These are phyloP conservation scores for Rhododendron henanense DNA, from an alignment of 148 eudicot species.

Conservation along the genomic window DNA sequence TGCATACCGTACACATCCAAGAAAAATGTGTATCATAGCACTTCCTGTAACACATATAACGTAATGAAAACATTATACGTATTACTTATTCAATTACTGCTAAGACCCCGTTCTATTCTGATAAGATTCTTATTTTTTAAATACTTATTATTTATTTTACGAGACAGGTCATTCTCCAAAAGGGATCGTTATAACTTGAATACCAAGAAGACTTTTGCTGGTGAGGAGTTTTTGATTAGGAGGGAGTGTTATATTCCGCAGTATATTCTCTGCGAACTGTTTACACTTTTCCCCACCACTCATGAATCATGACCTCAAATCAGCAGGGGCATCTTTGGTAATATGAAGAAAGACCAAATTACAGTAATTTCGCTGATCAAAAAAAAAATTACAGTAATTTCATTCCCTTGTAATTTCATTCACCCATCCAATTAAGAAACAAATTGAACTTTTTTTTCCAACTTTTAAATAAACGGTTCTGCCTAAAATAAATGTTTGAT, in stretches of 20 bases:
- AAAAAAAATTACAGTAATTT: background rate
- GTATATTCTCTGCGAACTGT: background rate
- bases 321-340: background rate
- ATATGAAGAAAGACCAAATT: background rate
- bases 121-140: too few species aligned
- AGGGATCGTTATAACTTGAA: background rate
- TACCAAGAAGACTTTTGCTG: background rate
- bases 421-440: background rate
- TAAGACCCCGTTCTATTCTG: background rate
- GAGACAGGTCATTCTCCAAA: background rate
- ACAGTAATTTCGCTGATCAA: background rate
- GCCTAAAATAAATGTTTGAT: background rate
- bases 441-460: background rate
- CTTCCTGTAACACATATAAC: background rate
- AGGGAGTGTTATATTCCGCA: background rate
- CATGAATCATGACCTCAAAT: background rate
- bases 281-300: background rate
- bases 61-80: background rate
- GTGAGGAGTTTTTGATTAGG: background rate
- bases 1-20: background rate
- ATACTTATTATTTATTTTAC: too few species aligned
- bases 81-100: background rate
- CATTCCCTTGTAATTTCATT: background rate
- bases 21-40: background rate
- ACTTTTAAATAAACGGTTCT: too few species aligned